These are phyloP conservation scores for Xylaria venustula DNA, from an alignment of 495 filamentous ascomycete species.

Conservation along the genomic window DNA sequence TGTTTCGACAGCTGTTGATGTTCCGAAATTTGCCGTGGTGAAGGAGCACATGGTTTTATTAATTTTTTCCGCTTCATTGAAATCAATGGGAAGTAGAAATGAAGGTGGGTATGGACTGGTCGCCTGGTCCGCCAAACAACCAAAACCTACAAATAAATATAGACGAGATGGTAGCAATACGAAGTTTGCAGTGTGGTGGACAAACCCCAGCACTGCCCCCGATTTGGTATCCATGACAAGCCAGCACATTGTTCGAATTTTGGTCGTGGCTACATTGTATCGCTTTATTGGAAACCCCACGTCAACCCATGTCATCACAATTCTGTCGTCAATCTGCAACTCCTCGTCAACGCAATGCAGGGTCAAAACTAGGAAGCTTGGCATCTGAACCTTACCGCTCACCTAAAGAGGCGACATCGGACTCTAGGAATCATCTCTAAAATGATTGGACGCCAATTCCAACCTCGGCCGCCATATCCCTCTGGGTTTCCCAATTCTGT, in stretches of 20 bases:
- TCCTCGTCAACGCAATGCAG: slow-evolving; percentile 11
- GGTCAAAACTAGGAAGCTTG: slow-evolving; percentile 6
- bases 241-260: background rate
- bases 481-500: background rate
- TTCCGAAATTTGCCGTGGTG: background rate
- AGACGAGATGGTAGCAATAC: too few species aligned
- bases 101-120: background rate
- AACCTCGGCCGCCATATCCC: slow-evolving; percentile 12
- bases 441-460: slow-evolving; percentile 6
- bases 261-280: background rate
- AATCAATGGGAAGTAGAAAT: background rate
- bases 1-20: background rate
- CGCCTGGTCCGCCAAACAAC: background rate
- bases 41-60: too few species aligned
- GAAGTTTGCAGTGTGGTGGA: too few species aligned
- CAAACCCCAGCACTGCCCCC: background rate
- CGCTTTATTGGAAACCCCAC: background rate
- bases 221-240: background rate
- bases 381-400: slow-evolving; percentile 18
- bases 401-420: slow-evolving; percentile 12
- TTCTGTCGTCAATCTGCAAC: background rate
- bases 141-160: too few species aligned
- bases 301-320: slow-evolving; percentile 10
- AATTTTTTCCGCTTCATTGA: background rate
- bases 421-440: background rate